Evolutionary conservation across 208 protist species (phyloP).

Genomic region (Novymonas esmeraldas): DNA sequence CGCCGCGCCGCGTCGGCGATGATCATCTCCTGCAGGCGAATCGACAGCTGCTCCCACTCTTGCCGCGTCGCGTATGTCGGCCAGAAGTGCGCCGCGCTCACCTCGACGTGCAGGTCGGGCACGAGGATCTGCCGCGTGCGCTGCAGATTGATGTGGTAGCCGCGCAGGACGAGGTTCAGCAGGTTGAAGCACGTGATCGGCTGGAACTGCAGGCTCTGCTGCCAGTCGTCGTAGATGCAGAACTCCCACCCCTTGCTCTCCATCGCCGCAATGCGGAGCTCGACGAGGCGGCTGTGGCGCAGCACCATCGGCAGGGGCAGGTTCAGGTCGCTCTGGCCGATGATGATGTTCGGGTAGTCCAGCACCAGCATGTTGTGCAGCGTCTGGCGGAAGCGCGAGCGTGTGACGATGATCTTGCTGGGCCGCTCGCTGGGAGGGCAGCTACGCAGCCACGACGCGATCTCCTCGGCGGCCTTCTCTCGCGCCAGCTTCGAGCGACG

Average conservation of each 20-base stretch:
- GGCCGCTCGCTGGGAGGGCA: slow-evolving; percentile 99
- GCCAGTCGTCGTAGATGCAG: slow-evolving; percentile 99
- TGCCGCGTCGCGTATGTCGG: slow-evolving; percentile 97
- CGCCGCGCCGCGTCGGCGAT: slow-evolving; percentile 99
- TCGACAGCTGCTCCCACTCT: slow-evolving; percentile 99
- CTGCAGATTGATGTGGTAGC: slow-evolving; percentile 98
- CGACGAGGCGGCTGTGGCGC: slow-evolving; percentile 99
- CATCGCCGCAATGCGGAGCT: slow-evolving; percentile 99
- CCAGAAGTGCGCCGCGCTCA: slow-evolving; percentile 99
- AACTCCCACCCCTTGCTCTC: slow-evolving; percentile 99
- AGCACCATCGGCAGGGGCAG: slow-evolving; percentile 99
- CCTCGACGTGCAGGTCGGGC: slow-evolving; percentile 97
- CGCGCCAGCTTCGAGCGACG: slow-evolving; percentile 99
- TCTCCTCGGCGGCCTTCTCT: slow-evolving; percentile 99
- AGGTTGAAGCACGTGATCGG: slow-evolving; percentile 99
- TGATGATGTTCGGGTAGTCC: slow-evolving; percentile 99
- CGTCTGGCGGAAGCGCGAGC: slow-evolving; percentile 96
- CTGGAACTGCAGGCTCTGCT: slow-evolving; percentile 94
- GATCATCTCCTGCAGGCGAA: slow-evolving; percentile 99
- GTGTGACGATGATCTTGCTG: slow-evolving; percentile 99
- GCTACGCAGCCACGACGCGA: slow-evolving; percentile 99
- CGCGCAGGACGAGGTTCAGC: slow-evolving; percentile 99
- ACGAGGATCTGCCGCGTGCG: slow-evolving; percentile 97
- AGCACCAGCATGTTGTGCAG: slow-evolving; percentile 96
- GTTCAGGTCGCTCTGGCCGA: slow-evolving; percentile 99